phyloP scores from a whole-genome alignment of 495 filamentous ascomycete species.

The Aspergillus haitiensis region DNA sequence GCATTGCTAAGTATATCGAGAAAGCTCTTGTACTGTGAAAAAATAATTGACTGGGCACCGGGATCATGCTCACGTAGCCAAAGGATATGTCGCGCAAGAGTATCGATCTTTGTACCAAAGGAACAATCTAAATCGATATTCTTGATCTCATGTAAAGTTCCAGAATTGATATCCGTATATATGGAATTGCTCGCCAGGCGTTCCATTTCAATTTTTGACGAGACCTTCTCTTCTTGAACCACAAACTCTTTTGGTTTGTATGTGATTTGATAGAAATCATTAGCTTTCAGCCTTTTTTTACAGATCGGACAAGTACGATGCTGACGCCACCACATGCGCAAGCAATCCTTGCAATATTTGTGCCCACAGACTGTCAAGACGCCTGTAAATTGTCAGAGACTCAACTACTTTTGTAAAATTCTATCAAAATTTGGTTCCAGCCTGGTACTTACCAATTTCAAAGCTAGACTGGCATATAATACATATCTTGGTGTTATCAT shows the following conservation, averaged over 20 bases:
- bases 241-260: constrained; percentile 73
- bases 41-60: constrained; percentile 85
- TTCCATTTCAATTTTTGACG: constrained; percentile 30
- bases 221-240: constrained; percentile 63
- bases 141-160: constrained; percentile 75
- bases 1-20: constrained; percentile 70
- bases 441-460: constrained; percentile 58
- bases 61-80: constrained; percentile 85
- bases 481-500: constrained; percentile 62
- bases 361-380: constrained; percentile 88
- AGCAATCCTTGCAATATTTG: constrained; percentile 84
- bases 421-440: neutral
- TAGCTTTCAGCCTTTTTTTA: constrained; percentile 59
- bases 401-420: neutral
- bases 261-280: constrained; percentile 78
- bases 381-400: constrained; percentile 32
- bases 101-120: constrained; percentile 89
- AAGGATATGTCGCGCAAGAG: constrained; percentile 72
- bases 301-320: constrained; percentile 74
- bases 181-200: constrained; percentile 53
- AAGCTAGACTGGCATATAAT: constrained; percentile 77
- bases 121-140: constrained; percentile 72
- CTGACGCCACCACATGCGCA: constrained; percentile 68
- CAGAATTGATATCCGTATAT: constrained; percentile 72
- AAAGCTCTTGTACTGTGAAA: constrained; percentile 84